Base-by-base conservation (phyloP, 305 asterid species). In the Fraxinus platypoda region DNA sequence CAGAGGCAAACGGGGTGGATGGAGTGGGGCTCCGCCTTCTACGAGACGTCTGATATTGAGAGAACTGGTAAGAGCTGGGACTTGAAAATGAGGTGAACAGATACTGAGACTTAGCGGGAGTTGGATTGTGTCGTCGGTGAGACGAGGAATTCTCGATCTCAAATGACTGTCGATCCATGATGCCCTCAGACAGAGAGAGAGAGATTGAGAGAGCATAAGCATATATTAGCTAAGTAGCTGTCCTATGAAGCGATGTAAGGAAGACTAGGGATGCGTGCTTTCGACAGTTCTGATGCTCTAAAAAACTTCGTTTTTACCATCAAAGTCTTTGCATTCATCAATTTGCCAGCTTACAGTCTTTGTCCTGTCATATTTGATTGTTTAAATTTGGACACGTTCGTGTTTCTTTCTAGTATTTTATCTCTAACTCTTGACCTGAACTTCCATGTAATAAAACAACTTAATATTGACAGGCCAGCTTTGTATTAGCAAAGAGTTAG, bases 1-100 rank as follows among this genome's bases (percentile, higher is more conserved):
- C 94, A 4, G 95, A 78, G 72, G 92, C 97, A 54, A 92, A 94
- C 41, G 97, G 95, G 84, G 88, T 89, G 75, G 90, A 81, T 0
- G 94, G 98, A n/a, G 89, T 82, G 2, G 87, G 91, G 34, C 57
- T 87, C 64, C 86, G 82, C 17, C 78, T 41, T 75, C 89, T 68
- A n/a, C 49, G 83, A 57, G 68, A 66, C 37, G 79, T 33, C 21
- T 23, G 71, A 57, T 75, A 9, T 1, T 74, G 86, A 8, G 92
- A 81, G 83, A 87, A 85, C 54, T 88, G 71, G 64, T 82, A 52
- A 1, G 93, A 88, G 59, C 77, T 84, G 6, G 93, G 83, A 43
- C 84, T 71, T 12, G 97, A 92, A 62, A 88, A 89, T 2, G 95
- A 87, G 35, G 86, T 75, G 2, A 92, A 80, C 19, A 70, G 76